Evolutionary conservation across 2,329 filamentous ascomycete genomes (phyloP).

Genomic region (Calycina herbarum): DNA sequence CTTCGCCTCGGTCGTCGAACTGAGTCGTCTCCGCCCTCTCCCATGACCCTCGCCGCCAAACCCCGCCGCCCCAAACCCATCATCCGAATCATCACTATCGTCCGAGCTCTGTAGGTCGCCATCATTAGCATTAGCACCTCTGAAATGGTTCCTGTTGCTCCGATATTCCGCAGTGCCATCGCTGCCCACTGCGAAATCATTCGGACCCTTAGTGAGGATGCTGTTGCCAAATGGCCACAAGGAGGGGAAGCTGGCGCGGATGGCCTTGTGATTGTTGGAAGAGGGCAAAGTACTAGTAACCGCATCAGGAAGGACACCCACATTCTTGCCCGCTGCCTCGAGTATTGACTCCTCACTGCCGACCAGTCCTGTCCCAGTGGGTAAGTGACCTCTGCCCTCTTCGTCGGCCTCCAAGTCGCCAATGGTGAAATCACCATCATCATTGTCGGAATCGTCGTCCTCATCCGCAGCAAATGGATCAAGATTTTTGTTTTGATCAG

Average conservation of each 20-base stretch:
- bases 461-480: slow-evolving; percentile 38
- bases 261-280: slow-evolving; percentile 13
- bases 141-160: slow-evolving; percentile 17
- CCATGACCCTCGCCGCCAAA: slow-evolving; percentile 19
- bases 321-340: slow-evolving; percentile 24
- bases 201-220: slow-evolving; percentile 13
- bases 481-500: slow-evolving; percentile 27
- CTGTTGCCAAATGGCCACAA: slow-evolving; percentile 32
- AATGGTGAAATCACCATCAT: slow-evolving; percentile 33
- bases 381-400: slow-evolving; percentile 29
- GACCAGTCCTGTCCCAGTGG: slow-evolving; percentile 18
- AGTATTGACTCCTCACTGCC: slow-evolving; percentile 19
- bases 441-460: slow-evolving; percentile 35
- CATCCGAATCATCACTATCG: slow-evolving; percentile 26
- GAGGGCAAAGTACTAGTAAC: slow-evolving; percentile 18
- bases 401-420: slow-evolving; percentile 34
- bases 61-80: slow-evolving; percentile 18
- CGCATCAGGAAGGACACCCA: slow-evolving; percentile 28
- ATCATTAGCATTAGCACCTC: slow-evolving; percentile 27
- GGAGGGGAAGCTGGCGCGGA: slow-evolving; percentile 27
- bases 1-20: slow-evolving; percentile 37
- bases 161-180: slow-evolving; percentile 12
- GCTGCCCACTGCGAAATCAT: slow-evolving; percentile 13
- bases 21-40: slow-evolving; percentile 27
- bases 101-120: slow-evolving; percentile 28